Base-by-base conservation (phyloP, 1,139 yeast species). In the Geotrichum siamense region DNA sequence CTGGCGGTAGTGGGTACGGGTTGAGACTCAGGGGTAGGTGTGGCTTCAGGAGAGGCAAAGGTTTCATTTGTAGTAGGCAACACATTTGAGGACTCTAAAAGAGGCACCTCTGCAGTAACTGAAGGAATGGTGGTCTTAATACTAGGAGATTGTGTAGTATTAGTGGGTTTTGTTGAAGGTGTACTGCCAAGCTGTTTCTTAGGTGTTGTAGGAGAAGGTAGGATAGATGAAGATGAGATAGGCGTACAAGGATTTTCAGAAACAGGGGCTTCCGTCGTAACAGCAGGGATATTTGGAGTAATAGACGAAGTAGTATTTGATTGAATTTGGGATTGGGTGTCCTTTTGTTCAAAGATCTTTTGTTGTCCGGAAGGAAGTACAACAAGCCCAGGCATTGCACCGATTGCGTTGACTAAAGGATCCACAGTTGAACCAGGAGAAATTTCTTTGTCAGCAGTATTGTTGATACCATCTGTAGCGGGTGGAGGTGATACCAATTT, bases 371-470 rank as follows among this genome's bases (percentile, higher is more conserved):
- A 23, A 2, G 40, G 27, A n/a, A 45, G 43, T 21, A 45, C 36
- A 9, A 22, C 48, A n/a, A 46, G 25, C 5, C 49, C 49, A 10
- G 49, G 48, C 21, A 31, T 12, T 12, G 44, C 49, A 12, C 37
- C 31, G 33, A 41, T 44, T 19, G 48, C 48, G 5, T 37, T 26
- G 8, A 34, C 23, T 9, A 42, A 22, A 12, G 39, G 35, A 15
- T 38, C 46, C 2, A 19, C 34, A 16, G 39, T n/a, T 26, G 39
- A 15, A 20, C 31, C 44, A 9, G 23, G 25, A 8, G 38, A 35
- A 3, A 30, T n/a, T 20, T 43, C 38, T 33, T 38, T 39, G 34
- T 38, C 36, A 10, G 30, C 44, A 16, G 46, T 34, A 32, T n/a
- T 15, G 40, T 27, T 5, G 37, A 12, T 22, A 20, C 37, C 44